These are phyloP conservation scores for Ceratocystis alfenasii DNA, from an alignment of 2,329 filamentous ascomycete genomes.

Conservation along the genomic window DNA sequence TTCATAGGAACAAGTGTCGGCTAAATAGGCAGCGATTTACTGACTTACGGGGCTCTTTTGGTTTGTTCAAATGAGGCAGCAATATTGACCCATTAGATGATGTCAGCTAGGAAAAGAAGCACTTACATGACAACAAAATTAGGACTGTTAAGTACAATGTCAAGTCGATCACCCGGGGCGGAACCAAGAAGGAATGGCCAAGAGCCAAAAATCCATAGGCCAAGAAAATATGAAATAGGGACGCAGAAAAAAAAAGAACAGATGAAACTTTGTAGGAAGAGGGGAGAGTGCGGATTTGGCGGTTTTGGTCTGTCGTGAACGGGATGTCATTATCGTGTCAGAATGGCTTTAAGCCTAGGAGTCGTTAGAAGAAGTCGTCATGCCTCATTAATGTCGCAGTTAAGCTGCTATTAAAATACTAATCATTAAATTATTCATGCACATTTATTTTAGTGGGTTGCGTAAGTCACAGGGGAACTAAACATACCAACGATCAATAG, in stretches of 20 bases:
- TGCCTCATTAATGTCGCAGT: neutral
- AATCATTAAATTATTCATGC: neutral
- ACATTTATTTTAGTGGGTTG: neutral
- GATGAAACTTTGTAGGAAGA: neutral
- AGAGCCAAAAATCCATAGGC: neutral
- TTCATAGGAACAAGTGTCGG: neutral
- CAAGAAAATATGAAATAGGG: neutral
- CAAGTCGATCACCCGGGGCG: neutral
- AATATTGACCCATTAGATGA: neutral
- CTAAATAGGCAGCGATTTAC: neutral
- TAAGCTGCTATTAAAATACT: neutral
- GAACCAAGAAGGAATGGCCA: neutral
- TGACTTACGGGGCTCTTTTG: neutral
- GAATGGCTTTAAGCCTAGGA: neutral
- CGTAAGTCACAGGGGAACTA: neutral
- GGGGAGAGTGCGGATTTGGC: neutral
- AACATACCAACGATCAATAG: neutral
- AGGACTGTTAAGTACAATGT: neutral
- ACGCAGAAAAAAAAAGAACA: neutral
- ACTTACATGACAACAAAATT: neutral
- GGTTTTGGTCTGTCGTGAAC: neutral
- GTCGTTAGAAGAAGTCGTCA: neutral
- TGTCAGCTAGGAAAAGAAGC: neutral
- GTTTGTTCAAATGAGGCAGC: neutral
- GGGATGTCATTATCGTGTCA: neutral